Evolutionary conservation across 2,329 filamentous ascomycete species (phyloP), one percentile per base, ranked within the genome.

Genomic region (Pyricularia sp.): DNA sequence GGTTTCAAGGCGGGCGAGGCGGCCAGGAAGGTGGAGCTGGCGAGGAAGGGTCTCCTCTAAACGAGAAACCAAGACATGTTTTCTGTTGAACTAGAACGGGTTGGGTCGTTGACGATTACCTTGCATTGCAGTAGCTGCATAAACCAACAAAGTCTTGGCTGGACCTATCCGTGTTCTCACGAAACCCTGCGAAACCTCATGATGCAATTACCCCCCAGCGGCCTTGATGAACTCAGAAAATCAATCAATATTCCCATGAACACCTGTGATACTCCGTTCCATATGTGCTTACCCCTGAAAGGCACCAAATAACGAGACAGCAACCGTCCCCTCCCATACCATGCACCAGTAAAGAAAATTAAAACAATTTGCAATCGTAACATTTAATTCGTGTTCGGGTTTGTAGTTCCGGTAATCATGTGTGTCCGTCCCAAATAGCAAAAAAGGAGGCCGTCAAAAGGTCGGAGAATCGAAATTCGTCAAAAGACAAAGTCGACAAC

Each of bases 21-120:
- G 20, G 84, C 85, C 70, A 84, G 90, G 76, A 94, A 94, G 82
- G 84, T 95, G 67, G 91, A 94, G 77, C 79, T 94, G 74, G 92
- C 92, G 3, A 84, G 92, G 75, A 94, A 94, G 80, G 92, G 92
- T 0, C 74, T 94, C 78, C 77, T 95, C 68, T 94, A 74, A 81
- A 33, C 28, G n/a, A 20, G 4, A 26, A 17, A 28, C 59, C 25
- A 12, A 28, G 42, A 50, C 42, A 20, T 50, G 42, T 50, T 50
- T n/a, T 50, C 20, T 50, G 42, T 50, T 50, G 42, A 50, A 50
- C 42, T 50, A 50, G 25, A 26, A 30, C 11, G 10, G 17, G 26
- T 25, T 25, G n/a, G 23, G 58, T 26, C 25, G 59, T 28, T 63
- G 59, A 28, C 26, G 9, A 28, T 28, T 30, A 63, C 14, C 26